Base-by-base conservation (phyloP, 2,329 filamentous ascomycete genomes). In the Harringtonia aguacate region DNA sequence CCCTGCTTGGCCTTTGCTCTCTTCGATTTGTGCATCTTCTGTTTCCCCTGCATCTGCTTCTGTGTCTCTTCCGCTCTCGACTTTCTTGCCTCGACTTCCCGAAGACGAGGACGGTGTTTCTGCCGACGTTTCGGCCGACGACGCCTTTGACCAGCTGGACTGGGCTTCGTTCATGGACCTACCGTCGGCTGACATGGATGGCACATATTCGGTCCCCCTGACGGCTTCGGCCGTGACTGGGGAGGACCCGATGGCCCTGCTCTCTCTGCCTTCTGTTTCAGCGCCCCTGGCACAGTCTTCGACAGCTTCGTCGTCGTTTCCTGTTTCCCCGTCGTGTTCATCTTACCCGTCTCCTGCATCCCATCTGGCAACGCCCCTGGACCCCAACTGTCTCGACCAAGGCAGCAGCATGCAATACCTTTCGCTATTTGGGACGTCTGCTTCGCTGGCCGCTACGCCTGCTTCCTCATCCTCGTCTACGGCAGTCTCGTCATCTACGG, bases 141-240 rank as follows among this genome's bases (percentile, higher is more conserved):
- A 41, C 13, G 34, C 38, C 14, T 22, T 36, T 20, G 31, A 41
- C 14, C 15, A 27, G 14, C 14, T 46, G 8, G 48, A 50, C 30
- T 50, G 46, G 46, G 33, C 39, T 13, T 36, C 44, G 2, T 46
- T 46, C 8, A 30, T 46, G 15, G 28, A 22, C 31, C 36, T 49
- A 21, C 42, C 45, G 3, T 21, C 18, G n/a, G 39, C 33, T 3
- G 39, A 44, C 6, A 13, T 21, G n/a, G 13, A 35, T 36, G 37
- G 40, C 20, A n/a, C n/a, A n/a, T 35, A 30, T 18, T 13, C 34
- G 5, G 27, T 22, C 7, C 15, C 22, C 7, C 15, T 17, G 22
- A 22, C 22, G 6, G 36, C 36, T 38, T 15, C 36, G 7, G 22
- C 22, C 22, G 15, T 9, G 14, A 21, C 35, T 15, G 20, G 10